Evolutionary conservation across 139 green algal species (phyloP), one percentile per base, ranked within the genome.

Genomic region (Coelastrella sp.): DNA sequence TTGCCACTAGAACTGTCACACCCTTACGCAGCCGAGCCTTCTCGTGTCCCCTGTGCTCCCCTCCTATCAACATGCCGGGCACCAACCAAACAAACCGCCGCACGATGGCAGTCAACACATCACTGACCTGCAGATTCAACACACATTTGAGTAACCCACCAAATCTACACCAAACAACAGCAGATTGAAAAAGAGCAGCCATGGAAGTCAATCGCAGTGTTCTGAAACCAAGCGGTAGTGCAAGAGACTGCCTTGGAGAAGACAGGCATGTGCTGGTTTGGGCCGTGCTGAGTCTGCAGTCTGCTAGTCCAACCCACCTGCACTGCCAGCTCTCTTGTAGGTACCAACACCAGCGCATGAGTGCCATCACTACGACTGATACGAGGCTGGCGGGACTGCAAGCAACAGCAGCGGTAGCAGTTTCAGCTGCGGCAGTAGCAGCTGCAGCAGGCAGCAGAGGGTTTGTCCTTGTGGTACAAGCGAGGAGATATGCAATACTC

Each of bases 21-120:
- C 98, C 98, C 92, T 97, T 98, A n/a, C 97, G 90, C 92, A 99
- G 95, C 47, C 98, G 94, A 47, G 97, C 96, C 95, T 99, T 99
- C 94, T 99, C 98, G 80, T 98, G 98, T 54, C 76, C 85, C 5
- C 96, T 90, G 90, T 98, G 96, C 94, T 99, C 98, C 4, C 98
- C 97, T 23, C 98, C 98, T 20, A 97, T 94, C 10, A 97, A 78
- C 16, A 94, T 61, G 14, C 94, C 94, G 4, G 90, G 54, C 57
- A 94, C 92, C 16, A 96, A 85, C 94, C 94, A 96, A 88, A 73
- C 80, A 88, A 90, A 95, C 56, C 88, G 88, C 3, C 88, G 54
- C 11, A 93, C 61, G 56, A 93, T 64, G 56, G 80, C 73, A 5
- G 73, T 73, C 23, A 91, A 89, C 89, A 95, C 93, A 83, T 95